phyloP scores from a whole-genome alignment of 768 basidiomycete species.

The Sporobolomyces phaffii region DNA sequence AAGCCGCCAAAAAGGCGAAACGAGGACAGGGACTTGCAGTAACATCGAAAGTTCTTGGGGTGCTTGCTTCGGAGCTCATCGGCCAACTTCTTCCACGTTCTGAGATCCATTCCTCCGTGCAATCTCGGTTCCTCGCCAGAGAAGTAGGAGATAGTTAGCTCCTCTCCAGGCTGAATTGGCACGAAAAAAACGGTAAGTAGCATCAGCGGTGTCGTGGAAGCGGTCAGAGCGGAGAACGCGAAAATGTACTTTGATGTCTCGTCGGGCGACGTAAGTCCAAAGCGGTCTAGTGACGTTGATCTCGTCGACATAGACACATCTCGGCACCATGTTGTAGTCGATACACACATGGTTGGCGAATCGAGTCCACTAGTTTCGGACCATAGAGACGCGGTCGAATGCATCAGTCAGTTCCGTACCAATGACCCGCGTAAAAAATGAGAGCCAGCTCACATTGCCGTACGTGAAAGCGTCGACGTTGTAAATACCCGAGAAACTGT shows the following conservation, averaged over 20 bases:
- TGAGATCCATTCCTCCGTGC: background rate
- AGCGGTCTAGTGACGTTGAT: slow-evolving; percentile 16
- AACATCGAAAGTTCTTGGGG: slow-evolving; percentile 1
- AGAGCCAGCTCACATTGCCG: slow-evolving; percentile 23
- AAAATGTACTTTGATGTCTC: slow-evolving; percentile 12
- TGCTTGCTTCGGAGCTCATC: background rate
- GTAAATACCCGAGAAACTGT: background rate
- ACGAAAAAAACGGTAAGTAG: background rate
- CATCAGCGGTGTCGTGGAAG: no score
- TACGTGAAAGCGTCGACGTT: slow-evolving; percentile 20
- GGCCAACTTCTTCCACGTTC: background rate
- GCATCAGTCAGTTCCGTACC: no score
- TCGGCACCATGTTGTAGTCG: slow-evolving; percentile 3
- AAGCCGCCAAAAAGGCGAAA: background rate
- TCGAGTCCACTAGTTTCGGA: slow-evolving; percentile 26
- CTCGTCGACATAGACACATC: slow-evolving; percentile 24
- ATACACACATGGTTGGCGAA: slow-evolving; percentile 29
- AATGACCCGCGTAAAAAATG: background rate
- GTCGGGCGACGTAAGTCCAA: slow-evolving; percentile 18
- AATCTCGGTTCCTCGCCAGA: background rate
- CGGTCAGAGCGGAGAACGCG: background rate
- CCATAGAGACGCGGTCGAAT: no score
- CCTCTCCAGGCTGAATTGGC: slow-evolving; percentile 26
- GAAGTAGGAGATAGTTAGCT: slow-evolving; percentile 25
- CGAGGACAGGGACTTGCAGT: slow-evolving; percentile 1